Evolutionary conservation across 176 grass and related monocot species (phyloP), one percentile per base, ranked within the genome.

Genomic region (Miscanthus lutarioriparius): DNA sequence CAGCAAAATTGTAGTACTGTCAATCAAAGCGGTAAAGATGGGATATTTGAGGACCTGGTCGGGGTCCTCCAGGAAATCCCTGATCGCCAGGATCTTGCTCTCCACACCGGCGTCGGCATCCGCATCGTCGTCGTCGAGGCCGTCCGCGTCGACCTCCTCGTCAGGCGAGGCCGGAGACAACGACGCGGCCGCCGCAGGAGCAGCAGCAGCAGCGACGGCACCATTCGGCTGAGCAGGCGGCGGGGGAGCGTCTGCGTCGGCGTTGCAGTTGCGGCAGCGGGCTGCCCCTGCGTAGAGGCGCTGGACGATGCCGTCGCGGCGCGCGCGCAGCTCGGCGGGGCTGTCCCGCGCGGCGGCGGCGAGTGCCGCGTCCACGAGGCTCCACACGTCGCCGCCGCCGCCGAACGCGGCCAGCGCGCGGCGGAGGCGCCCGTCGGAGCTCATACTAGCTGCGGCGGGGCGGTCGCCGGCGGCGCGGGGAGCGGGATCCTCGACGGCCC

Each of bases 301-400:
- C 75, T 92, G 81, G 23, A 97, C 88, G 84, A 97, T 94, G 35
- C 85, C 86, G 84, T 94, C 95, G 27, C 95, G 87, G 68, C 90
- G 92, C 25, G 79, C 76, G 37, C 84, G 92, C 14, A 97, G 90
- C 82, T 97, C 95, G 22, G 22, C 81, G 59, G 83, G 87, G 28
- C 81, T 77, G 71, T 95, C 91, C 41, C 80, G 78, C 36, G 79
- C 84, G 10, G 87, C 95, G 8, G 82, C 58, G 53, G 80, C 56
- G 41, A 97, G 83, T 27, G 87, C 95, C 27, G 92, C 76, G 53
- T 97, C 88, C 65, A 97, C 88, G 72, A 97, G 82, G 16, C 69
- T 72, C 95, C 92, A 97, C 30, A 97, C 78, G 79, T 92, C 95
- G 17, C 79, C 48, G 27, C 69, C 87, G 27, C 84, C 56, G 10